phyloP scores from a whole-genome alignment of 2,329 filamentous ascomycete genomes.

The Scedosporium aurantiacum region DNA sequence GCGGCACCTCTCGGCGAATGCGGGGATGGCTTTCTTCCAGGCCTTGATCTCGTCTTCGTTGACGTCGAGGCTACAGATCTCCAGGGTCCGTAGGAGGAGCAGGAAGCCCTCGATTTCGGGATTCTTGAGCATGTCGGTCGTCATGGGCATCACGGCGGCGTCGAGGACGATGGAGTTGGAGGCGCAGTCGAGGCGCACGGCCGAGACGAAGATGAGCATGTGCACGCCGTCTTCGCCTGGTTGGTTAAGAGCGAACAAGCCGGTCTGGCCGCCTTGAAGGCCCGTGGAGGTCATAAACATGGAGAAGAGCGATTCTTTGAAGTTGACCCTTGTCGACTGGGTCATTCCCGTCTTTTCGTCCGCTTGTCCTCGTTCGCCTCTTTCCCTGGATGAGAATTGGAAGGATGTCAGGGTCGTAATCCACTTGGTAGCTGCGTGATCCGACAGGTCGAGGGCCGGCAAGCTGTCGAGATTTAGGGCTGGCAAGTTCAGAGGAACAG shows the following conservation, averaged over 20 bases:
- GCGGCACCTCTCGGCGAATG: conserved; percentile 36
- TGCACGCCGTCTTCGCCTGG: not conserved
- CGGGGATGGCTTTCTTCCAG: conserved; percentile 34
- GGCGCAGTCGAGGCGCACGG: conserved; percentile 31
- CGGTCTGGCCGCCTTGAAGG: conserved; percentile 31
- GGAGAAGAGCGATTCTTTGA: conserved; percentile 22
- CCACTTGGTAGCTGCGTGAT: conserved; percentile 25
- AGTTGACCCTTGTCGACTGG: conserved; percentile 22
- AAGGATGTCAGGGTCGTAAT: conserved; percentile 26
- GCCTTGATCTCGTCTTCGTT: conserved; percentile 37
- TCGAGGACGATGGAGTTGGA: conserved; percentile 32
- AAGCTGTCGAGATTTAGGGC: conserved; percentile 33
- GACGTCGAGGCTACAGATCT: conserved; percentile 34
- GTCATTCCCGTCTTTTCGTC: conserved; percentile 14
- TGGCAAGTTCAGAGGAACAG: conserved; percentile 25
- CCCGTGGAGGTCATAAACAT: conserved; percentile 35
- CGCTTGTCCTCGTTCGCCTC: conserved; percentile 19
- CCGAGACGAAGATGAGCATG: conserved; percentile 26
- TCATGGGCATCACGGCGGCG: conserved; percentile 34
- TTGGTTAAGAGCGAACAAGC: conserved; percentile 19
- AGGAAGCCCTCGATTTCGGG: conserved; percentile 29
- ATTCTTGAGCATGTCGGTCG: conserved; percentile 13
- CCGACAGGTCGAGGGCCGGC: conserved; percentile 27
- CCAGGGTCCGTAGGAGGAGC: conserved; percentile 22
- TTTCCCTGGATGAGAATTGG: conserved; percentile 31